phyloP scores from a whole-genome alignment of 2,329 filamentous ascomycete genomes.

The Venturia effusa region DNA sequence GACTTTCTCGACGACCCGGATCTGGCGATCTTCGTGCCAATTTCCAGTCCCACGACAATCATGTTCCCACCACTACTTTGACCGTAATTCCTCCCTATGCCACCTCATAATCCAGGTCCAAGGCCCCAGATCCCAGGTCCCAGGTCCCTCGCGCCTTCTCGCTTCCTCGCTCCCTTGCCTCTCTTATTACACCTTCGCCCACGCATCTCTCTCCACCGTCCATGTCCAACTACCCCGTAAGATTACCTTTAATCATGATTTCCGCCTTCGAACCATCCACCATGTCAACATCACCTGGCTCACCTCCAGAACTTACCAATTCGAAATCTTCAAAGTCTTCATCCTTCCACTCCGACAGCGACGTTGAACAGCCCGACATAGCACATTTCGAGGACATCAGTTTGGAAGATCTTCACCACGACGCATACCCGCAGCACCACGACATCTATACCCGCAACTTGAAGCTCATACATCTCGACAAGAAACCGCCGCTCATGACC shows the following conservation, averaged over 20 bases:
- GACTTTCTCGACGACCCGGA: no score
- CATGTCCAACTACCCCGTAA: neutral
- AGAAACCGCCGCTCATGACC: neutral
- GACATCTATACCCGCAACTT: slow-evolving; percentile 7
- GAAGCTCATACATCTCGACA: neutral
- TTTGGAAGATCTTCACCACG: slow-evolving; percentile 55
- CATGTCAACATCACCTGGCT: slow-evolving; percentile 38
- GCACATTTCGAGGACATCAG: slow-evolving; percentile 91
- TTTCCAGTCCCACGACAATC: no score
- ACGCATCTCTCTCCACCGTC: slow-evolving; percentile 13
- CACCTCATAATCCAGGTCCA: no score
- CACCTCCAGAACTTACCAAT: slow-evolving; percentile 66
- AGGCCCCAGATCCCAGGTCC: no score
- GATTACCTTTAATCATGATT: neutral
- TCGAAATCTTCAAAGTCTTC: slow-evolving; percentile 89
- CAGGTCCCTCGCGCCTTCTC: slow-evolving; percentile 14
- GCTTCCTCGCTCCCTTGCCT: neutral
- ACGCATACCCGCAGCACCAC: neutral
- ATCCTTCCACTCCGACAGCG: slow-evolving; percentile 70
- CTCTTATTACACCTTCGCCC: slow-evolving; percentile 16
- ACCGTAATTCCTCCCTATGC: no score
- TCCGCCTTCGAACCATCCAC: slow-evolving; percentile 7
- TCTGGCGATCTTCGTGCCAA: no score
- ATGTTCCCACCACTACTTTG: neutral
- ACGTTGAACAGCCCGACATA: slow-evolving; percentile 51